Percentiles rank a stretch among this genome's conserved stretches.
Evolutionary conservation across 2,329 filamentous ascomycete species (phyloP).

Genomic region (Exserohilum rostratum): DNA sequence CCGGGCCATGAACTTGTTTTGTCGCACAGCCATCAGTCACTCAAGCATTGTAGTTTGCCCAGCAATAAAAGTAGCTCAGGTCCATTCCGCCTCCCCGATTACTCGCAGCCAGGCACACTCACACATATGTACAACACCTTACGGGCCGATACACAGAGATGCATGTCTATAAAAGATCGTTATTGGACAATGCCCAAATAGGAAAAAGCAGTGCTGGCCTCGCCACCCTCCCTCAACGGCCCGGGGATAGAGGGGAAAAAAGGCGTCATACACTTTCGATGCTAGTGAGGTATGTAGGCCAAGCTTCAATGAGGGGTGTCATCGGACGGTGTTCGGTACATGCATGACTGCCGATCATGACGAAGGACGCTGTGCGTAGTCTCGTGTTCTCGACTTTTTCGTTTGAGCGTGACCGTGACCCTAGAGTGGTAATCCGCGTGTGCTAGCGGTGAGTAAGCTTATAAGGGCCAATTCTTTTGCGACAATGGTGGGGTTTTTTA

Average conservation of each 20-base stretch:
- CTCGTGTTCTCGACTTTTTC: constrained; percentile 10
- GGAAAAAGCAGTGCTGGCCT: not conserved
- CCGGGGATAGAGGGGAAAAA: not conserved
- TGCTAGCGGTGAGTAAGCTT: not conserved
- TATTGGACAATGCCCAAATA: not conserved
- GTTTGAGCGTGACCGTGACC: not conserved
- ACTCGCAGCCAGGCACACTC: not conserved
- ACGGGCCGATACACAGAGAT: not conserved
- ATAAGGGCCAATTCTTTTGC: not conserved
- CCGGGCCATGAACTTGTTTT: not conserved
- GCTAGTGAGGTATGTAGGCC: not conserved
- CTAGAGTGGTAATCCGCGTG: not conserved
- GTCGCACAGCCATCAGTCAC: not conserved
- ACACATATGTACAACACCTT: not conserved
- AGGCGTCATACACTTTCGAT: not conserved
- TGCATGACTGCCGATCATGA: constrained; percentile 26
- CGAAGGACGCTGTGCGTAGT: constrained; percentile 15
- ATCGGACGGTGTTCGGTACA: constrained; percentile 7
- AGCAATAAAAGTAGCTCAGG: not conserved
- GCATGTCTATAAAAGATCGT: not conserved
- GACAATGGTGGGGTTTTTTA: not conserved
- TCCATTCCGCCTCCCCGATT: not conserved
- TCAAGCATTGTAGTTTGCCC: not conserved
- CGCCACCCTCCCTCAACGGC: not conserved
- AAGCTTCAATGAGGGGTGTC: constrained; percentile 8